Percentiles rank a stretch among this genome's conserved stretches.
Conservation (phyloP, 2,329 filamentous ascomycete species). For the Beauveria sp. region DNA sequence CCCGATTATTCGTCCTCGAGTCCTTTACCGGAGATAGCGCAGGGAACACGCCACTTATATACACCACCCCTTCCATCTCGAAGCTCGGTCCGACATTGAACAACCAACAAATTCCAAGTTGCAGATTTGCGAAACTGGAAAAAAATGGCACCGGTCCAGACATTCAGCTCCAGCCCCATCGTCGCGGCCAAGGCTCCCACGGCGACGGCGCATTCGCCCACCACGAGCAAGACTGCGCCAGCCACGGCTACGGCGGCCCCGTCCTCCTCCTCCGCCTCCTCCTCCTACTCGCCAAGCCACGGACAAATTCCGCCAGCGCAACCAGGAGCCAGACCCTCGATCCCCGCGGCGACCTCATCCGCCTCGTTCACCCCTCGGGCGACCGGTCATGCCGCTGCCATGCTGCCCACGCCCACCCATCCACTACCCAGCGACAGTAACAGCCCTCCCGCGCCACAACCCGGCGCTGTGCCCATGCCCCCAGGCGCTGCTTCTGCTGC, state of each 20-base stretch:
- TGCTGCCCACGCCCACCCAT: constrained; percentile 26
- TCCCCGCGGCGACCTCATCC: background rate
- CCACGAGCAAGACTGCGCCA: constrained; percentile 21
- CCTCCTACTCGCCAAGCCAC: constrained; percentile 25
- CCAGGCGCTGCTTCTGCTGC: constrained; percentile 16
- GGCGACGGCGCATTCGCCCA: constrained; percentile 32
- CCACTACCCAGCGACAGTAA: constrained; percentile 34
- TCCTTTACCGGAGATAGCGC: too few species aligned
- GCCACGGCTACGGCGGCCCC: constrained; percentile 12
- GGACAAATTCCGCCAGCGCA: constrained; percentile 27
- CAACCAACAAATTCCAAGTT: too few species aligned
- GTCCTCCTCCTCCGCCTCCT: constrained; percentile 25
- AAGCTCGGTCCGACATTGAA: too few species aligned
- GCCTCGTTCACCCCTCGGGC: constrained; percentile 12
- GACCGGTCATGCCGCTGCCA: constrained; percentile 33
- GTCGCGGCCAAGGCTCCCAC: constrained; percentile 46
- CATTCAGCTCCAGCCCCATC: constrained; percentile 53
- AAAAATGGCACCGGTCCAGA: constrained; percentile 54
- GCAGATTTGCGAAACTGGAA: background rate
- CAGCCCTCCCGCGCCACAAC: constrained; percentile 49
- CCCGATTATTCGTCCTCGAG: too few species aligned
- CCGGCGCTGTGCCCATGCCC: constrained; percentile 45
- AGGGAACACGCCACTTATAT: too few species aligned
- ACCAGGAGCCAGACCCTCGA: constrained; percentile 31
- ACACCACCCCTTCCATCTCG: too few species aligned